phyloP scores from a whole-genome alignment of 2,329 filamentous ascomycete genomes.

The Curvularia verruculosa region DNA sequence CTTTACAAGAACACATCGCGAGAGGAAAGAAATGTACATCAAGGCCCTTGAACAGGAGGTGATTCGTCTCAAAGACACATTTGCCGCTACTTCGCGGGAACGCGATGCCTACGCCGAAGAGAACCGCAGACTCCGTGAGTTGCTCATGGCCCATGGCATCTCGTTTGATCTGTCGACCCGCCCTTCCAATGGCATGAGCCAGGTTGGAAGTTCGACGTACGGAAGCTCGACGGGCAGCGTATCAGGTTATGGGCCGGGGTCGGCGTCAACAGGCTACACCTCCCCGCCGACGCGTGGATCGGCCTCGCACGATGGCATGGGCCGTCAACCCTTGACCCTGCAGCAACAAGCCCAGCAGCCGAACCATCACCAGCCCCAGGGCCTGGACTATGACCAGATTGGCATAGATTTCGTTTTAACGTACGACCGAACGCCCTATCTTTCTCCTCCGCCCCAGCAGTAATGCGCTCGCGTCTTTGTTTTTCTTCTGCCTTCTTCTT shows the following conservation, averaged over 20 bases:
- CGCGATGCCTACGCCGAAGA: constrained; percentile 78
- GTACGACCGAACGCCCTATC: constrained; percentile 75
- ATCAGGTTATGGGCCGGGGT: constrained; percentile 63
- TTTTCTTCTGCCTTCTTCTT: constrained; percentile 20
- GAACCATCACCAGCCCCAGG: constrained; percentile 43
- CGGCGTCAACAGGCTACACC: constrained; percentile 55
- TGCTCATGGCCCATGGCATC: constrained; percentile 65
- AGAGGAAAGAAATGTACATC: constrained; percentile 95
- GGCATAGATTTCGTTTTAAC: constrained; percentile 91
- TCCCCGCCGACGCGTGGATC: constrained; percentile 50
- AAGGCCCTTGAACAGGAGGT: constrained; percentile 93
- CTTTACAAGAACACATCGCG: constrained; percentile 80
- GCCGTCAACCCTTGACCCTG: constrained; percentile 22
- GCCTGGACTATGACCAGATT: constrained; percentile 77
- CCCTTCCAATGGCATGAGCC: constrained; percentile 42
- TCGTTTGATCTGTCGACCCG: constrained; percentile 56
- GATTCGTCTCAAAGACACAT: constrained; percentile 84
- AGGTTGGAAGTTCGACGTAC: constrained; percentile 48
- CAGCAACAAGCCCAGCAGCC: constrained; percentile 17
- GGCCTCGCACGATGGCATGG: constrained; percentile 36
- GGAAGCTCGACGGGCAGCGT: constrained; percentile 62
- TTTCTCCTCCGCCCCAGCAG: constrained; percentile 51
- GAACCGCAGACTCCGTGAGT: constrained; percentile 74
- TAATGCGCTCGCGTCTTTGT: constrained; percentile 33
- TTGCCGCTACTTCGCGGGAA: constrained; percentile 73